Percentiles rank a stretch among this genome's conserved stretches.
These are phyloP conservation scores for Pyrenophora teres DNA, from an alignment of 2,329 filamentous ascomycete genomes.

Conservation along the genomic window DNA sequence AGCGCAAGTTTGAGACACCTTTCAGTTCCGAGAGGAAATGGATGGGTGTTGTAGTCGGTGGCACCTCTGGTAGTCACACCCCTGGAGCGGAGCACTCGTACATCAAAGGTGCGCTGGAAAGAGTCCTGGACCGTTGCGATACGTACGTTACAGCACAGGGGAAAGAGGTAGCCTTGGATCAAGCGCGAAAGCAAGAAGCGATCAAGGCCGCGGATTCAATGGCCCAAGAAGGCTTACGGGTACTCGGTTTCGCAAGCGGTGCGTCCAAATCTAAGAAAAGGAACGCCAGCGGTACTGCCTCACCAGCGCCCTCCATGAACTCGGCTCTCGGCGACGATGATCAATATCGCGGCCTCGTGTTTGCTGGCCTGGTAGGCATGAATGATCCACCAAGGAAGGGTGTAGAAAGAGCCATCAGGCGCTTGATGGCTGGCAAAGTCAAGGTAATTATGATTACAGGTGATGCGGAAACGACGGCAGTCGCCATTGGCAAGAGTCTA, in stretches of 20 bases:
- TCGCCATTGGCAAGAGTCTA: conserved; percentile 92
- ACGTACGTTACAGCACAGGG: conserved; percentile 88
- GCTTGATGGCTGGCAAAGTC: conserved; percentile 90
- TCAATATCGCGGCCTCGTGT: conserved; percentile 79
- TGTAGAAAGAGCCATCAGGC: conserved; percentile 85
- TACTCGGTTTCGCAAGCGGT: conserved; percentile 92
- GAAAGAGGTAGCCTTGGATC: conserved; percentile 82
- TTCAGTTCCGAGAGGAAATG: conserved; percentile 98
- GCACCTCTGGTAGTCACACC: conserved; percentile 54
- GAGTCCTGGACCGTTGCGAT: conserved; percentile 83
- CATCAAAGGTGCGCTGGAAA: conserved; percentile 93
- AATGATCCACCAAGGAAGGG: conserved; percentile 92
- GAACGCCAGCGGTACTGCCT: conserved; percentile 39
- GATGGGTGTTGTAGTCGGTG: conserved; percentile 89
- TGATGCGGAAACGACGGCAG: conserved; percentile 90
- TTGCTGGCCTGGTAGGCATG: conserved; percentile 95
- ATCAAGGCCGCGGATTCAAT: conserved; percentile 80
- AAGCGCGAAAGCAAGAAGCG: conserved; percentile 73
- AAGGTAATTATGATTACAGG: conserved; percentile 99
- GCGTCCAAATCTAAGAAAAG: conserved; percentile 50
- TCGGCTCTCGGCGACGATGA: conserved; percentile 64
- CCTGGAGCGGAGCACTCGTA: conserved; percentile 81
- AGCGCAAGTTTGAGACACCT: conserved; percentile 80
- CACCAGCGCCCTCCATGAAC: conserved; percentile 29
- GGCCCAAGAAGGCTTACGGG: conserved; percentile 85